Percentiles rank a stretch among this genome's conserved stretches.
Evolutionary conservation across 2,329 filamentous ascomycete species (phyloP).

Genomic region (Colletotrichum liaoningense): DNA sequence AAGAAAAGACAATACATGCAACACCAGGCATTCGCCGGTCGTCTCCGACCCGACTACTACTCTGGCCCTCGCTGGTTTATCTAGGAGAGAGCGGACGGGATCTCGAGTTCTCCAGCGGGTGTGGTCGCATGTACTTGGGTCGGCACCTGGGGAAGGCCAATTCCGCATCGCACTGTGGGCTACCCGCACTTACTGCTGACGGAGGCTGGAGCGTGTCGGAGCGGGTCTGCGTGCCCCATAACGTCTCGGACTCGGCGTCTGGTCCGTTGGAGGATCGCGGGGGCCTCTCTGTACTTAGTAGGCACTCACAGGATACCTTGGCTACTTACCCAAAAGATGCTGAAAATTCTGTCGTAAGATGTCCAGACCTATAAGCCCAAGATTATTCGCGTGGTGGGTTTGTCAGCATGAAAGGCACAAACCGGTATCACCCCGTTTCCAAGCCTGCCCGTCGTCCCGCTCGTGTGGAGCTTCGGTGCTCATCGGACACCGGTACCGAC

Average conservation of each 20-base stretch:
- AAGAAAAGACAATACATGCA: conserved; percentile 11
- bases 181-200: neutral
- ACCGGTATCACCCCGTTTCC: neutral
- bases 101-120: conserved; percentile 34
- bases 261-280: neutral
- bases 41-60: conserved; percentile 35
- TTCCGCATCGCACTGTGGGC: neutral
- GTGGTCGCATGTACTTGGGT: conserved; percentile 21
- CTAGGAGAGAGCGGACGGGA: conserved; percentile 35
- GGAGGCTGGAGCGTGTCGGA: neutral
- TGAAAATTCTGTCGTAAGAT: neutral
- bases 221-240: neutral
- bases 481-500: neutral
- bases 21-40: conserved; percentile 34
- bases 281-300: neutral
- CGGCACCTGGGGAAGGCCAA: neutral
- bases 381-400: neutral
- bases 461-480: neutral
- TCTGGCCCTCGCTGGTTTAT: conserved; percentile 34
- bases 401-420: neutral
- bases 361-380: neutral
- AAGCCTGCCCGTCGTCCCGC: too few relatives aligned
- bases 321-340: neutral
- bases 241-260: neutral
- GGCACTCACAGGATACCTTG: neutral